A percentile compares a stretch with the other conserved stretches of the same genome.
Conservation (phyloP, 2,329 filamentous ascomycete species). For the Hypoxylon sp. region DNA sequence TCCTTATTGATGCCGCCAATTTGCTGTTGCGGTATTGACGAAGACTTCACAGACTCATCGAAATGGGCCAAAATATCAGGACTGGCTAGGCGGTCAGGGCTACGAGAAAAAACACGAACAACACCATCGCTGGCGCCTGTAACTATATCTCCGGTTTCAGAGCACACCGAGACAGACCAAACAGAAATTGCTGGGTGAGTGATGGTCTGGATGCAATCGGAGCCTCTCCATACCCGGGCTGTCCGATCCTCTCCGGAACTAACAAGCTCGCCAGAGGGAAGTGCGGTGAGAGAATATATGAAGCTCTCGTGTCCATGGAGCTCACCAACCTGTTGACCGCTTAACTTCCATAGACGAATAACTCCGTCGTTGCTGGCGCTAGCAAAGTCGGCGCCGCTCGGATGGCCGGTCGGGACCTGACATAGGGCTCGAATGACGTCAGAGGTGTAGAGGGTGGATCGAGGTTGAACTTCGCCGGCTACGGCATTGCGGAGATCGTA, state of each 20-base stretch:
- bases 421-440: conserved; percentile 93
- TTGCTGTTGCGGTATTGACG: conserved; percentile 89
- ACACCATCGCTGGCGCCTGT: conserved; percentile 91
- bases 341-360: conserved; percentile 87
- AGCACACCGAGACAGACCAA: conserved; percentile 89
- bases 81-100: conserved; percentile 77
- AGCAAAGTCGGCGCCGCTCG: conserved; percentile 90
- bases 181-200: conserved; percentile 97
- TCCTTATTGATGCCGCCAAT: conserved; percentile 90
- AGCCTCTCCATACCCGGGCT: conserved; percentile 87
- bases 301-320: conserved; percentile 93
- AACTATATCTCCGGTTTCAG: conserved; percentile 90
- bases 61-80: conserved; percentile 79
- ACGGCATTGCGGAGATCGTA: conserved; percentile 79
- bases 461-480: conserved; percentile 66
- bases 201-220: conserved; percentile 91
- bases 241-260: conserved; percentile 97
- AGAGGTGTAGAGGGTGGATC: conserved; percentile 73
- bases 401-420: conserved; percentile 80
- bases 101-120: conserved; percentile 86
- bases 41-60: conserved; percentile 84
- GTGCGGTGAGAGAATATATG: conserved; percentile 85
- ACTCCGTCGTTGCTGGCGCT: conserved; percentile 94
- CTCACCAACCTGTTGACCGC: conserved; percentile 81
- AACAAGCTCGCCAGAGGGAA: conserved; percentile 88